Evolutionary conservation across 2,329 filamentous ascomycete species (phyloP), one percentile per base, ranked within the genome.

Genomic region (Alternaria sp.): DNA sequence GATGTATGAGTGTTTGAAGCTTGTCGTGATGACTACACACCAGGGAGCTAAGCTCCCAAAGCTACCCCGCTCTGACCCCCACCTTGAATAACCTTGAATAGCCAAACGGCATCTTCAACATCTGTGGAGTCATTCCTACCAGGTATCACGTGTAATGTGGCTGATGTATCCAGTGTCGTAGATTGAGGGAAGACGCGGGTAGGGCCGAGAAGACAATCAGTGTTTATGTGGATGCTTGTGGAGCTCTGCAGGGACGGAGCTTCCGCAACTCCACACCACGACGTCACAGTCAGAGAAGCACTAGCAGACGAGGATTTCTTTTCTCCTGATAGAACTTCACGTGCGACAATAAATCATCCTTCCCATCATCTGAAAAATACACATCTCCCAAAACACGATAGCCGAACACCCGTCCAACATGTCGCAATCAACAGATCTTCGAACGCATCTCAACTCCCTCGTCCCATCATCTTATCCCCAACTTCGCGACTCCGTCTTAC

Each of bases 401-500:
- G 22, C 2, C 12, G 4, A 55, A 11, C 20, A 20, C 44, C 11
- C n/a, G 7, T 5, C 16, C 46, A 56, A 18, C 12, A 62, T 62
- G 60, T 20, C 60, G 18, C 24, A 43, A 8, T 42, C 48, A 41
- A 54, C 42, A 18, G 48, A 59, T 16, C 43, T 62, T 26, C 38
- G 42, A 20, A 12, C 57, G 24, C 52, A 60, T 26, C 57, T 62
- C 4, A 16, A 42, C 30, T 51, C 49, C 9, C 56, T 60, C n/a
- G 22, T 62, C 32, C 49, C 57, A 5, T 36, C 41, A 20, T 56
- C 60, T 4, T 26, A 56, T 18, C n/a, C 28, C 7, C 57, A 56
- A 43, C 59, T 62, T 26, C 59, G 59, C 51, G 51, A 59, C 12
- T 53, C 51, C 4, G 66, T 70, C 4, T 42, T 70, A 4, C 68